Percentiles rank a stretch among this genome's conserved stretches.
These are phyloP conservation scores for Apium graveolens DNA, from an alignment of 129 eudicot genomes.

Conservation along the genomic window DNA sequence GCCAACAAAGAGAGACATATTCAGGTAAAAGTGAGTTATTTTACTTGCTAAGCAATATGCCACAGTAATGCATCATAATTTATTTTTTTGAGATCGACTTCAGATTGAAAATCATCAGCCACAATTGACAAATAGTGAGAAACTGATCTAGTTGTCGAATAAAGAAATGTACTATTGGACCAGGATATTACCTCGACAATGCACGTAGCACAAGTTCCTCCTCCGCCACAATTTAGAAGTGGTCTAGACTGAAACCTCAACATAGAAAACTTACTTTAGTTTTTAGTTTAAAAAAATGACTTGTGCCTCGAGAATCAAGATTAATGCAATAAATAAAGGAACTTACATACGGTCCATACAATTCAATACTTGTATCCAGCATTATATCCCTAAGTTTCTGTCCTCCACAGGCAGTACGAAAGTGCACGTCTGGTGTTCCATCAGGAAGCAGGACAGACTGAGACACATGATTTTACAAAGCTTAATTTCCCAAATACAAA, in stretches of 20 bases:
- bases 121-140: neutral
- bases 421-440: conserved; percentile 88
- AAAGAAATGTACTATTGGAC: neutral
- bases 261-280: neutral
- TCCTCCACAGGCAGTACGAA: conserved; percentile 68
- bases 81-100: neutral
- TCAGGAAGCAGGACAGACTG: conserved; percentile 91
- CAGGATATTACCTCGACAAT: conserved; percentile 60
- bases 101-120: neutral
- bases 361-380: conserved; percentile 67
- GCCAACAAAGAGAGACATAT: neutral
- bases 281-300: neutral
- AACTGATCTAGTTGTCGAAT: neutral
- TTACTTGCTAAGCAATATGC: neutral
- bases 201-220: conserved; percentile 94
- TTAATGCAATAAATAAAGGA: neutral
- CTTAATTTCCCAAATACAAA: neutral
- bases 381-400: conserved; percentile 87
- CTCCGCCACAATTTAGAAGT: conserved; percentile 77
- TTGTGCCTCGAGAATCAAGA: neutral
- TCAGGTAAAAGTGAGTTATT: neutral
- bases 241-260: conserved; percentile 51
- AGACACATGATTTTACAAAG: neutral
- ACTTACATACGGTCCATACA: conserved; percentile 95
- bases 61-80: neutral